Base-by-base conservation (phyloP, 345 rosid species). In the Eucalyptus pauciflora region DNA sequence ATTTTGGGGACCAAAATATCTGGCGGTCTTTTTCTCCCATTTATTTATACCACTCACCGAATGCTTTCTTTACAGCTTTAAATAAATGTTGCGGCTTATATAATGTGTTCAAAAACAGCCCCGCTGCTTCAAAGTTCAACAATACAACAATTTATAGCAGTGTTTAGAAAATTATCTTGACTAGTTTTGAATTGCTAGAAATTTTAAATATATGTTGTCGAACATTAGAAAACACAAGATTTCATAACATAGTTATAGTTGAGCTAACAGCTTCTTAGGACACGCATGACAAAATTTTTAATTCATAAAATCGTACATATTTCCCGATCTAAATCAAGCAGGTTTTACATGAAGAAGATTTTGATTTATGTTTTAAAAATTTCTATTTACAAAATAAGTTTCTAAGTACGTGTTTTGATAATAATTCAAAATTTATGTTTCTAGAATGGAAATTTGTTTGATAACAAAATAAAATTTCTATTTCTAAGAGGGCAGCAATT, bases 371-470 rank as follows among this genome's bases (percentile, higher is more conserved):
- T n/a, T n/a, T n/a, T n/a, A n/a, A n/a, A n/a, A n/a, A 52, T 52
- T 52, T 52, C 0, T 52, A 18, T 52, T 52, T 25, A 0, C 24
- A 18, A 52, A 7, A 18, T 52, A 18, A 52, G 56, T 52, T 52
- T 20, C 0, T 52, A 3, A 18, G 1, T 18, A 3, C 0, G 2
- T 52, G 10, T 18, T 52, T 52, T 52, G 24, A 52, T 52, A 52
- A 52, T 2, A 20, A 52, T 52, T 52, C 4, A 52, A 20, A 52
- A 52, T 20, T 52, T 52, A 0, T 52, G 0, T 52, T 52, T 52
- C 22, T 52, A 52, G 0, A 7, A 20, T 52, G 18, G 4, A 52
- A 52, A 52, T 52, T 52, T 4, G 0, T 52, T 52, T 18, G 0
- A 52, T 18, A 8, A 52, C 10, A 52, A 52, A 52, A 52, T 52